Evolutionary conservation across 257 asterid genomes (phyloP), one percentile per base, ranked within the genome.

Genomic region (Petunia axillaris): DNA sequence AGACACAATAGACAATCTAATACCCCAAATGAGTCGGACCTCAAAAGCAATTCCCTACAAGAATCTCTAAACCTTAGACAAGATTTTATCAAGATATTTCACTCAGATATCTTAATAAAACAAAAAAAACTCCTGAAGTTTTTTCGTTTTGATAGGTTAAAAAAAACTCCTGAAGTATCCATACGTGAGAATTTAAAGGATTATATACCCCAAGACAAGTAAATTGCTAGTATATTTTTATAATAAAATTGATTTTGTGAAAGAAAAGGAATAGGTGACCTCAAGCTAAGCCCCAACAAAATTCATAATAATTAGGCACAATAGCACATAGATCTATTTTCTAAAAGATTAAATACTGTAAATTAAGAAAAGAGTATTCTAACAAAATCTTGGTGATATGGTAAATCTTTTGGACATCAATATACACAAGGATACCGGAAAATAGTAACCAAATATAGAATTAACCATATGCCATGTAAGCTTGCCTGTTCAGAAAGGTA

Each of bases 401-500:
- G 77, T 5, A 50, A 25, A 50, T 10, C 77, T 71, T 71, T 48
- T 71, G 13, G 62, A 73, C 13, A 73, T 35, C 77, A 73, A 73
- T 50, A 73, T 50, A 73, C 44, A 73, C 13, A 35, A 44, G 55
- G 11, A 50, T 50, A 16, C 46, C 5, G 77, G 50, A 48, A 64
- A 73, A 11, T 73, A 73, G 11, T 14, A 35, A 48, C 35, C 62
- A 73, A 48, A 50, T 25, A 25, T 25, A 64, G 52, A 3, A 50
- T 48, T 38, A 64, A 48, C 64, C 37, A 79, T 63, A 65, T 37
- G 55, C 64, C 58, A 64, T 64, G 76, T 2, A 8, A 16, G 63
- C 79, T 62, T 79, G 88, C 99, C 92, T 92, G 98, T 65, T 93
- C 98, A 36, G 99, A 96, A 36, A 96, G 96, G 87, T 96, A 96